Conservation (phyloP, 106 monocot species). For the Gastrodia elata region DNA sequence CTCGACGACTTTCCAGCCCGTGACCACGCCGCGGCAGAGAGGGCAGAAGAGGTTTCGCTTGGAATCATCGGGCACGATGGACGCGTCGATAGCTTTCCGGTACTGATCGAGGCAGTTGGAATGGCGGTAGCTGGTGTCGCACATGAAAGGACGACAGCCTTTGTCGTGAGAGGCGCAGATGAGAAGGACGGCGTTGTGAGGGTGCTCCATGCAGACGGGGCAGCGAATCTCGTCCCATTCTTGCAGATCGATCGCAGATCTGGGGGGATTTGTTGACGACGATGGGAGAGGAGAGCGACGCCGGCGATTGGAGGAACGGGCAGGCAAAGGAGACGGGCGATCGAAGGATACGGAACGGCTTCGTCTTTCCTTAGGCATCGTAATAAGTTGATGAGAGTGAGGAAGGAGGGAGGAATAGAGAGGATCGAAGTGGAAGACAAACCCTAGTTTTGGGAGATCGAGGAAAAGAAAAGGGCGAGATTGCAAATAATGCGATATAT, state of each 20-base stretch:
- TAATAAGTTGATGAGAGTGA: too few relatives aligned
- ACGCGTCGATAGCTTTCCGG: conserved; percentile 37
- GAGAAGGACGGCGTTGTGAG: conserved; percentile 94
- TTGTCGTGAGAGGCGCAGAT: conserved; percentile 56
- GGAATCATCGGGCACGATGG: conserved; percentile 5
- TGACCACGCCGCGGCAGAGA: conserved; percentile 64
- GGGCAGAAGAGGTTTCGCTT: conserved; percentile 45
- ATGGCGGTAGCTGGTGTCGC: conserved; percentile 85
- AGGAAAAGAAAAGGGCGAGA: background rate
- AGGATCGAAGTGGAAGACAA: background rate
- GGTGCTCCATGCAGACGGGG: conserved; percentile 91
- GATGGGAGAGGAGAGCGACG: conserved; percentile 16
- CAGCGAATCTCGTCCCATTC: conserved; percentile 83
- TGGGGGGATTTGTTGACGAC: conserved; percentile 10
- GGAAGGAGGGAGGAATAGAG: background rate
- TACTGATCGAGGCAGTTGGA: conserved; percentile 95
- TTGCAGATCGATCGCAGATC: conserved; percentile 29
- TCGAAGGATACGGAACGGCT: conserved; percentile 48
- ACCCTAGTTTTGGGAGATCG: background rate
- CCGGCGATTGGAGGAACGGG: conserved; percentile 21
- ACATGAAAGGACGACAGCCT: conserved; percentile 86
- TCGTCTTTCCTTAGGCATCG: conserved; percentile 79
- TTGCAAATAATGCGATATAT: background rate
- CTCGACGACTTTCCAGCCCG: conserved; percentile 35
- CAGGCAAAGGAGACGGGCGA: conserved; percentile 39